Evolutionary conservation across 768 basidiomycete species (phyloP).

Genomic region (Lentinula aciculospora): DNA sequence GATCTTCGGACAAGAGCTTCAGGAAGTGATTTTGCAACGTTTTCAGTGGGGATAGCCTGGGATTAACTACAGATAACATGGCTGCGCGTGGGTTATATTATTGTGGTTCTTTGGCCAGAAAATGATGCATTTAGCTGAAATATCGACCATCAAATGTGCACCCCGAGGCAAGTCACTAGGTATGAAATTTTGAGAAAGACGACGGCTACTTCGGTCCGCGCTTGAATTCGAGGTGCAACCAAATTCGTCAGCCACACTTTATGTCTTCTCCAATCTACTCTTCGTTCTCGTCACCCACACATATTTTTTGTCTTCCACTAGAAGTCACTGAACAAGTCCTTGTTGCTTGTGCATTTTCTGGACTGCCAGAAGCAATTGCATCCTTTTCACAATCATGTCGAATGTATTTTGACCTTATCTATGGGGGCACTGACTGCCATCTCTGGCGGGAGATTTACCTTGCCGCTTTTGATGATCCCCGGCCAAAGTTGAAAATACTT

Average conservation of each 20-base stretch:
- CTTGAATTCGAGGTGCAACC: not conserved
- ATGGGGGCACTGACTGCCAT: conserved; percentile 25
- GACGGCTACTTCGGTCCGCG: not conserved
- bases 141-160: too few species aligned
- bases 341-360: conserved; percentile 12
- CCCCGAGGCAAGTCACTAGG: too few species aligned
- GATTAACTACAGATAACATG: too few species aligned
- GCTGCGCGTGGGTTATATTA: too few species aligned
- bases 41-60: not conserved
- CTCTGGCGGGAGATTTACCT: conserved; percentile 48
- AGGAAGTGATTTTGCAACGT: too few species aligned
- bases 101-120: too few species aligned
- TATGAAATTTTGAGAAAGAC: too few species aligned
- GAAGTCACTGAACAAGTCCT: conserved; percentile 38
- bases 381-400: conserved; percentile 30
- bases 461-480: conserved; percentile 44
- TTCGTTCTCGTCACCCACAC: not conserved
- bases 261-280: not conserved
- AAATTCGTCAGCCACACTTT: not conserved
- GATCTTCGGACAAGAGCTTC: too few species aligned
- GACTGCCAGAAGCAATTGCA: conserved; percentile 26
- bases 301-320: conserved; percentile 21
- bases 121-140: too few species aligned
- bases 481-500: conserved; percentile 19
- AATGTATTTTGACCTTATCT: conserved; percentile 28